Percentiles rank a stretch among this genome's conserved stretches.
Evolutionary conservation across 2,329 filamentous ascomycete species (phyloP).

Genomic region (Alternaria gansuensis): DNA sequence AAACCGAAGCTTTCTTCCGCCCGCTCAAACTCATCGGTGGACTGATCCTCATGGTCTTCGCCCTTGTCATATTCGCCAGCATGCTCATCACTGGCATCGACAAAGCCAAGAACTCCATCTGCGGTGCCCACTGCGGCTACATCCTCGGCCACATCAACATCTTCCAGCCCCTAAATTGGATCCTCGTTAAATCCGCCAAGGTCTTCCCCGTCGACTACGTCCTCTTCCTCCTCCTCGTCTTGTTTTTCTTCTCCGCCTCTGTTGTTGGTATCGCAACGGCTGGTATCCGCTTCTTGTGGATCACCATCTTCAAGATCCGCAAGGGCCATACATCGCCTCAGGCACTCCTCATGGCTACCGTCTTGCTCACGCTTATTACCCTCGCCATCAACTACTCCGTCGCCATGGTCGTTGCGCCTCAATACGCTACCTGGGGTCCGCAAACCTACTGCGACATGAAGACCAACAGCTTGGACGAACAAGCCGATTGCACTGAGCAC

Average conservation of each 20-base stretch:
- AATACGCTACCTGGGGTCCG: conserved; percentile 92
- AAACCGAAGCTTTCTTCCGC: conserved; percentile 80
- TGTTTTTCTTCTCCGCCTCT: conserved; percentile 89
- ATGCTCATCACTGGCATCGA: conserved; percentile 97
- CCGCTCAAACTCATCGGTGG: conserved; percentile 90
- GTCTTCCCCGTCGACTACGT: conserved; percentile 93
- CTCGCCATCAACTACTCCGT: conserved; percentile 92
- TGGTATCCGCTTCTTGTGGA: conserved; percentile 96
- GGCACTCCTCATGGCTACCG: conserved; percentile 87
- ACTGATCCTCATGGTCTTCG: conserved; percentile 75
- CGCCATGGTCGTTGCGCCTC: conserved; percentile 92
- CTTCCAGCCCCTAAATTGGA: conserved; percentile 94
- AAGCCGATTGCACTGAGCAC: conserved; percentile 78
- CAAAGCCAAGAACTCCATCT: conserved; percentile 94
- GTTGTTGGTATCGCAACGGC: conserved; percentile 85
- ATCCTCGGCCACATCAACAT: conserved; percentile 87
- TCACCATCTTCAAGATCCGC: conserved; percentile 89
- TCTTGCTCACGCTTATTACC: conserved; percentile 87
- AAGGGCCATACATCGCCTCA: conserved; percentile 90
- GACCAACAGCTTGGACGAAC: conserved; percentile 67
- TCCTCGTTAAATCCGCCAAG: conserved; percentile 80
- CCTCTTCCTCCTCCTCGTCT: conserved; percentile 81
- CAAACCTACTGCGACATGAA: conserved; percentile 90
- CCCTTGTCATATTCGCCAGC: conserved; percentile 81
- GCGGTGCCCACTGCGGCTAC: conserved; percentile 90